These are phyloP conservation scores for Fusarium vanettenii DNA, from an alignment of 2,329 filamentous ascomycete species.

Conservation along the genomic window DNA sequence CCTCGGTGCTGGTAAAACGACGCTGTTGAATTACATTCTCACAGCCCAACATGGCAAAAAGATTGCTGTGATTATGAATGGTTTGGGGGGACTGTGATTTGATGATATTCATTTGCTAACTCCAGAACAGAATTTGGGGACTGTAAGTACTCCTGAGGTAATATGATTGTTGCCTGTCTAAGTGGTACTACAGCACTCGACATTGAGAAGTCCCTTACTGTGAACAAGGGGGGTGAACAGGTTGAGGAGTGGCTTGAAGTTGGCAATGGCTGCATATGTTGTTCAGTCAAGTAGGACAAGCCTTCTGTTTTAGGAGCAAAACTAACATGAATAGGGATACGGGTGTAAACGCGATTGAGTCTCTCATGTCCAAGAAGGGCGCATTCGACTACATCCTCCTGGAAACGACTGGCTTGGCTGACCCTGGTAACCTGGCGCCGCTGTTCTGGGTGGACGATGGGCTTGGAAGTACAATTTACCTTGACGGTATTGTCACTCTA, in stretches of 20 bases:
- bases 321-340: conserved; percentile 72
- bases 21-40: conserved; percentile 93
- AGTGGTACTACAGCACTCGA: conserved; percentile 74
- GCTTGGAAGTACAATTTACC: conserved; percentile 92
- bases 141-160: conserved; percentile 62
- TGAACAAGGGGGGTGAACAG: conserved; percentile 84
- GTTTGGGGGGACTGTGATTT: conserved; percentile 48
- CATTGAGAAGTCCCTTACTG: conserved; percentile 94
- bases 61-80: conserved; percentile 97
- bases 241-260: conserved; percentile 96
- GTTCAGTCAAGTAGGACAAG: conserved; percentile 82
- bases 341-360: conserved; percentile 94
- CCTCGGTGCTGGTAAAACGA: conserved; percentile 95
- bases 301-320: too few species aligned
- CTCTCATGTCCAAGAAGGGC: conserved; percentile 92
- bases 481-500: conserved; percentile 95
- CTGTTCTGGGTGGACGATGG: conserved; percentile 99
- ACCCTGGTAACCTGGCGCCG: conserved; percentile 94
- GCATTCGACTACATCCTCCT: conserved; percentile 98
- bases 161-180: conserved; percentile 7
- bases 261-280: conserved; percentile 97
- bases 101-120: conserved; percentile 25
- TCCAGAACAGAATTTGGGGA: conserved; percentile 77
- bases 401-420: conserved; percentile 94
- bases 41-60: conserved; percentile 97